Base-by-base conservation (phyloP, 2,329 filamentous ascomycete genomes). In the Cladosporium sp. region DNA sequence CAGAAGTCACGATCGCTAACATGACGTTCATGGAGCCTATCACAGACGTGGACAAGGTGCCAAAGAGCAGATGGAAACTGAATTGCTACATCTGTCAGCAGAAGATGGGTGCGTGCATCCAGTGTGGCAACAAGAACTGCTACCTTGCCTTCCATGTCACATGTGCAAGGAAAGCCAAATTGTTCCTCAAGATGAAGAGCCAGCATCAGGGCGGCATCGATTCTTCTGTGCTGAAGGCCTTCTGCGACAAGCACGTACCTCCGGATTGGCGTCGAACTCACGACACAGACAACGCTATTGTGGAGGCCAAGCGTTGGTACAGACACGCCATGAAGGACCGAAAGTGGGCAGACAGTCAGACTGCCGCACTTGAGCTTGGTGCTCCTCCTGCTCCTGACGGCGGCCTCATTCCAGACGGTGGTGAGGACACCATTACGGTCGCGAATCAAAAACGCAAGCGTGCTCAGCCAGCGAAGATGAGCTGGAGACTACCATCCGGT, bases 11-110 rank as follows among this genome's bases (percentile, higher is more conserved):
- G 4, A 87, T 99, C 58, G 95, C 93, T 16, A 99, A 99, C 74
- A 91, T 92, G 67, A 97, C 93, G 8, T 95, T 98, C 76, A 97
- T 98, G 92, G 95, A 99, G 75, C 95, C 95, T 0, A 93, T 99
- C 59, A 96, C 95, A 83, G 95, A 98, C 71, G 92, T 99, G 39
- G 95, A 99, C 76, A 97, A 97, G 78, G 94, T 99, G 3, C 95
- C 95, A 0, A 95, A 93, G 76, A 93, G 89, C 67, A 87, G 95
- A 68, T 99, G 95, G 95, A 96, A 73, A 66, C 66, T 83, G 74
- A 89, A 87, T 48, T 99, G 95, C 80, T 99, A 99, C 77, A 96
- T 99, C 65, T 99, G 95, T 80, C 90, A 93, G 70, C 95, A 99
- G 79, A 91, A 89, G 72, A 99, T 99, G 95, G 95, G 95, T 25